These are phyloP conservation scores for Diversispora eburnea DNA, from an alignment of 192 early-diverging fungal species.

Conservation along the genomic window DNA sequence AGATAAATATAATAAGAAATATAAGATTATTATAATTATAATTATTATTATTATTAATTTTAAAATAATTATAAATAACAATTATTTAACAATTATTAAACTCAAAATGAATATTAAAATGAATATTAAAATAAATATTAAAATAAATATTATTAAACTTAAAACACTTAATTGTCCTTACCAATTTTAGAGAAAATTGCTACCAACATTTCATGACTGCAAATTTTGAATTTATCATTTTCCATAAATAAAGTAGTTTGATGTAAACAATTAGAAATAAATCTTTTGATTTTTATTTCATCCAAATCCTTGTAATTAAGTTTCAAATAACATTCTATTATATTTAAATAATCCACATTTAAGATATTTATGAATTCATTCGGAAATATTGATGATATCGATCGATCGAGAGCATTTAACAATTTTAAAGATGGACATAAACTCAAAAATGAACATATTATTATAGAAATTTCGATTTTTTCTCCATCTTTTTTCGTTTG, in stretches of 20 bases:
- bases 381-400: neutral
- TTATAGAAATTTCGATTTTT: neutral
- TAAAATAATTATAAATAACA: no score
- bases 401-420: neutral
- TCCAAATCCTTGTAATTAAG: neutral
- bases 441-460: neutral
- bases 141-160: no score
- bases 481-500: neutral
- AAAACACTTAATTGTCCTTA: no score
- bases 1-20: neutral
- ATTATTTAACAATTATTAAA: no score
- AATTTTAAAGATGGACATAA: neutral
- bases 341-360: slow-evolving; percentile 25
- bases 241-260: slow-evolving; percentile 21
- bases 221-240: slow-evolving; percentile 17
- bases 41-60: no score
- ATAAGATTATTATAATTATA: neutral
- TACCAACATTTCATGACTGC: neutral
- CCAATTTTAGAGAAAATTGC: slow-evolving; percentile 22
- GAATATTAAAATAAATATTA: no score
- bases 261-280: slow-evolving; percentile 26
- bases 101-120: no score
- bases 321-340: slow-evolving; percentile 14
- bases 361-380: neutral
- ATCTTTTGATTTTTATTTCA: neutral